Percentiles rank a stretch among this genome's conserved stretches.
These are phyloP conservation scores for Agastache rugosa DNA, from an alignment of 257 asterid species.

Conservation along the genomic window DNA sequence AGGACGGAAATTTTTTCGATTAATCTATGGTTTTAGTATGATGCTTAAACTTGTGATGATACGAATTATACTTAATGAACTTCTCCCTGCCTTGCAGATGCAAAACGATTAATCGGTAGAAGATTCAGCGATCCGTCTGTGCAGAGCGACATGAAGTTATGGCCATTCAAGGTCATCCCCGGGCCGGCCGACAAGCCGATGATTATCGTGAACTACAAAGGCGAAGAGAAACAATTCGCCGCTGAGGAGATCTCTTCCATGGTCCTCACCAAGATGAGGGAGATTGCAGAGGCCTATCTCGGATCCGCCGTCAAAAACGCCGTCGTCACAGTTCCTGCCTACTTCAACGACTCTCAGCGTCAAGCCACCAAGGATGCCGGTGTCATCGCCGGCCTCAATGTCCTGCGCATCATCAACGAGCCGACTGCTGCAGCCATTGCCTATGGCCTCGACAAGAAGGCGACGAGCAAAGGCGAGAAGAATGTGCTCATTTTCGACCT, in stretches of 20 bases:
- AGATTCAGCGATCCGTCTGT: slow-evolving; percentile 49
- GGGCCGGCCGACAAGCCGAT: slow-evolving; percentile 53
- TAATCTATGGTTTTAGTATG: background rate
- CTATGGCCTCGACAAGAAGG: slow-evolving; percentile 48
- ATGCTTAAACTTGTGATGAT: background rate
- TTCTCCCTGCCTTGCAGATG: slow-evolving; percentile 30
- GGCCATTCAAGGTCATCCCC: slow-evolving; percentile 50
- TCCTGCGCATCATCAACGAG: slow-evolving; percentile 48
- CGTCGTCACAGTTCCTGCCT: slow-evolving; percentile 51
- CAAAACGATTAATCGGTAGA: slow-evolving; percentile 51
- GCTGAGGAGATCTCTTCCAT: slow-evolving; percentile 53
- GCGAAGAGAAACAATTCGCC: slow-evolving; percentile 49
- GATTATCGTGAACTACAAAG: slow-evolving; percentile 46
- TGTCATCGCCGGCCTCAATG: slow-evolving; percentile 44
- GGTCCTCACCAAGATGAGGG: slow-evolving; percentile 51
- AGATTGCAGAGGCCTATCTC: slow-evolving; percentile 46
- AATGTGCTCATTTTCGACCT: slow-evolving; percentile 49
- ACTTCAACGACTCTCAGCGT: slow-evolving; percentile 53
- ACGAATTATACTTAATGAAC: background rate
- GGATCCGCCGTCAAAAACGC: slow-evolving; percentile 45
- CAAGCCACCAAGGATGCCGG: slow-evolving; percentile 57
- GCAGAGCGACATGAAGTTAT: slow-evolving; percentile 47
- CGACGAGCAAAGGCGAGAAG: slow-evolving; percentile 39
- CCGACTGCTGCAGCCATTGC: slow-evolving; percentile 56
- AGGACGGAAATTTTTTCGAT: no score